A percentile compares a stretch with the other conserved stretches of the same genome.
phyloP scores from a whole-genome alignment of 2,329 filamentous ascomycete species.

The Coniochaeta prunicola region DNA sequence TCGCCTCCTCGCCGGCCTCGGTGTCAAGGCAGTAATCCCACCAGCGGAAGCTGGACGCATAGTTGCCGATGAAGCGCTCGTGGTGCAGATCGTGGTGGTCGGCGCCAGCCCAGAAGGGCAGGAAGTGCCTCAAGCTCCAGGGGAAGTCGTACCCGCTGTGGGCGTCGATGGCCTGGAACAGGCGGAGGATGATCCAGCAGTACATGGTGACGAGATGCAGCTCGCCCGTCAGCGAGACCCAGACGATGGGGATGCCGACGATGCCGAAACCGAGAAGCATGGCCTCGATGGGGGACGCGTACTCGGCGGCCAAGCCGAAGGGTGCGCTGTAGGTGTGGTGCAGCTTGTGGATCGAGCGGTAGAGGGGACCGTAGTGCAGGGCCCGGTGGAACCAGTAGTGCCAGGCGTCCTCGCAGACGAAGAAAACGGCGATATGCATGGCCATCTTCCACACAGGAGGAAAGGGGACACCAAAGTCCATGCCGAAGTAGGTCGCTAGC shows the following conservation, averaged over 20 bases:
- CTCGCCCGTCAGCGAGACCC: slow-evolving; percentile 75
- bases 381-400: slow-evolving; percentile 95
- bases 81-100: slow-evolving; percentile 96
- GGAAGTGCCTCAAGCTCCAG: slow-evolving; percentile 90
- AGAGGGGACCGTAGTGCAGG: slow-evolving; percentile 90
- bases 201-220: slow-evolving; percentile 98
- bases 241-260: slow-evolving; percentile 74
- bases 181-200: slow-evolving; percentile 82
- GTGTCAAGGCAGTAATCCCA: slow-evolving; percentile 95
- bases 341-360: slow-evolving; percentile 97
- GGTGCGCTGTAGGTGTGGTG: slow-evolving; percentile 98
- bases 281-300: slow-evolving; percentile 94
- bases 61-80: slow-evolving; percentile 98
- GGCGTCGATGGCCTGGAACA: slow-evolving; percentile 96
- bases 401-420: slow-evolving; percentile 93
- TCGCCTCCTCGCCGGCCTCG: slow-evolving; percentile 81
- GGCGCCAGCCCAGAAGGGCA: slow-evolving; percentile 96
- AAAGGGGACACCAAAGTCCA: slow-evolving; percentile 84
- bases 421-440: slow-evolving; percentile 87
- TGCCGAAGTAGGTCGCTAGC: slow-evolving; percentile 84
- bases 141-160: slow-evolving; percentile 98
- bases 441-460: slow-evolving; percentile 79
- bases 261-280: slow-evolving; percentile 89
- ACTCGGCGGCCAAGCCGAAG: slow-evolving; percentile 93
- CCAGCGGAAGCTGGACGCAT: slow-evolving; percentile 96